A percentile compares a stretch with the other conserved stretches of the same genome.
Conservation (phyloP, 78 protist genomes). For the Dictyostelium brefeldianum region DNA sequence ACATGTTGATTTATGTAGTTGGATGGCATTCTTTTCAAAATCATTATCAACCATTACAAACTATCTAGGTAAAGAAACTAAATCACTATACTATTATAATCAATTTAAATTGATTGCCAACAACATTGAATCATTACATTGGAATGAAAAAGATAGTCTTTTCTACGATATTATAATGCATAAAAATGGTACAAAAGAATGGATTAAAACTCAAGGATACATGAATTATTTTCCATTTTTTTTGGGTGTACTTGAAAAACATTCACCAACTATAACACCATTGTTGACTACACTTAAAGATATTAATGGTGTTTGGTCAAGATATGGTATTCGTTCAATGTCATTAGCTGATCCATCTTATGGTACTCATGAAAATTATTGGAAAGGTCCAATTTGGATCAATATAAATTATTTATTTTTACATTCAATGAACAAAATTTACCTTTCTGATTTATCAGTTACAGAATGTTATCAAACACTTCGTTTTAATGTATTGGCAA, state of each 20-base stretch:
- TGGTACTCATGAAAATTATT: slow-evolving; percentile 90
- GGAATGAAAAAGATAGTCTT: slow-evolving; percentile 21
- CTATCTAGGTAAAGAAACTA: not conserved
- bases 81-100: not conserved
- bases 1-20: slow-evolving; percentile 92
- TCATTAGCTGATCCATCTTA: slow-evolving; percentile 62
- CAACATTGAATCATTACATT: slow-evolving; percentile 19
- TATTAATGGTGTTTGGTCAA: slow-evolving; percentile 75
- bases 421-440: not conserved
- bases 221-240: slow-evolving; percentile 93
- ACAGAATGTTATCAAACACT: slow-evolving; percentile 39
- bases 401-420: slow-evolving; percentile 94
- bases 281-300: slow-evolving; percentile 36
- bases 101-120: slow-evolving; percentile 3
- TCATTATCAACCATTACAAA: slow-evolving; percentile 48
- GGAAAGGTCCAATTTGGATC: slow-evolving; percentile 98
- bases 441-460: not conserved
- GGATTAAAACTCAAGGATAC: slow-evolving; percentile 82
- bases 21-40: slow-evolving; percentile 88
- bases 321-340: slow-evolving; percentile 74
- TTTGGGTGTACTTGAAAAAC: slow-evolving; percentile 34
- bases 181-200: not conserved
- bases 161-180: slow-evolving; percentile 33
- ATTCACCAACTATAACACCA: not conserved
- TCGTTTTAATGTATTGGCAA: slow-evolving; percentile 71